Conservation (phyloP, 495 filamentous ascomycete species). For the Hypoxylon crocopeplum region DNA sequence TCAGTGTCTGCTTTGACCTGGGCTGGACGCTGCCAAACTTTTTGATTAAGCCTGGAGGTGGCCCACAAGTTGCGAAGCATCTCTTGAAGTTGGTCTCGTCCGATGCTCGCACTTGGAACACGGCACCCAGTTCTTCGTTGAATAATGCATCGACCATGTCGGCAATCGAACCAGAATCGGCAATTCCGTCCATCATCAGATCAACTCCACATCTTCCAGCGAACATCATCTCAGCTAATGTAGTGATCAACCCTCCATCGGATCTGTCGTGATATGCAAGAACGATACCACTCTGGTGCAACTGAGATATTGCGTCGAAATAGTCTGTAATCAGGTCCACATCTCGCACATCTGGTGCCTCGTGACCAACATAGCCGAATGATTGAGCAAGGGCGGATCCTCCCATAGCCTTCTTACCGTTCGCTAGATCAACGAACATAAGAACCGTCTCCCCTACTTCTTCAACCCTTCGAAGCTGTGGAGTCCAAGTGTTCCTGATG, state of each 20-base stretch:
- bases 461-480: constrained; percentile 78
- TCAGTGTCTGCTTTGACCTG: constrained; percentile 76
- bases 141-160: constrained; percentile 81
- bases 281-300: constrained; percentile 86
- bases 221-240: constrained; percentile 97
- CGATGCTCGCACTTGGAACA: constrained; percentile 89
- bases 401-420: constrained; percentile 78
- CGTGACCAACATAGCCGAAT: constrained; percentile 83
- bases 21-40: constrained; percentile 78
- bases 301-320: constrained; percentile 85
- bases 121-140: constrained; percentile 95
- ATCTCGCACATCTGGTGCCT: constrained; percentile 85
- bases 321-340: constrained; percentile 84
- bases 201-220: constrained; percentile 91
- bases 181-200: constrained; percentile 78
- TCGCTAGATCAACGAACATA: constrained; percentile 88
- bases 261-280: constrained; percentile 95
- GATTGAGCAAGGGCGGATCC: constrained; percentile 94
- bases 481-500: constrained; percentile 89
- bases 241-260: constrained; percentile 92
- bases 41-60: constrained; percentile 78
- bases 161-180: constrained; percentile 59
- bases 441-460: constrained; percentile 90
- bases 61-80: constrained; percentile 92
- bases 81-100: constrained; percentile 85